Evolutionary conservation across 2,329 filamentous ascomycete genomes (phyloP).

Genomic region (Penicillium corylophilum): DNA sequence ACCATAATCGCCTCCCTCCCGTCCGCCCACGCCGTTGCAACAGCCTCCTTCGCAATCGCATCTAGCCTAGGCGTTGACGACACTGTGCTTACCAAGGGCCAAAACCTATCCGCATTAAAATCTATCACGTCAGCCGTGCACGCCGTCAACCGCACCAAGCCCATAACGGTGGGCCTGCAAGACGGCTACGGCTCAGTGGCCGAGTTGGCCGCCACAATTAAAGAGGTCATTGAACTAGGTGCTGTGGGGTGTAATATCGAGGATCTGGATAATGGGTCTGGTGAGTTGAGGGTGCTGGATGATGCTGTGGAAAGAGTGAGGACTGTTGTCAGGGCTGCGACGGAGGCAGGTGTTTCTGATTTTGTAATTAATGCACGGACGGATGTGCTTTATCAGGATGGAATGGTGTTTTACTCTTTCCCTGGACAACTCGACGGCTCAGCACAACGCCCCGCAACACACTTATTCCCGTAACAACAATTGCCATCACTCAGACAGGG

Average conservation of each 20-base stretch:
- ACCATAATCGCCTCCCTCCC: constrained; percentile 9
- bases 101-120: constrained; percentile 52
- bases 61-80: constrained; percentile 47
- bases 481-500: constrained; percentile 26
- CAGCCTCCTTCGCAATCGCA: constrained; percentile 54
- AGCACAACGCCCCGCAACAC: constrained; percentile 25
- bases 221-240: constrained; percentile 49
- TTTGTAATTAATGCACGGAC: constrained; percentile 61
- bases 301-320: constrained; percentile 52
- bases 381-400: constrained; percentile 48
- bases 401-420: constrained; percentile 20
- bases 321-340: constrained; percentile 30
- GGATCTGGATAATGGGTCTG: constrained; percentile 47
- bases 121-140: constrained; percentile 49
- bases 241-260: constrained; percentile 62
- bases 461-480: constrained; percentile 31
- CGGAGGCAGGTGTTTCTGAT: constrained; percentile 51
- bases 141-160: constrained; percentile 29
- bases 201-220: constrained; percentile 41
- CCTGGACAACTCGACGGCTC: neutral
- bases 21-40: constrained; percentile 46
- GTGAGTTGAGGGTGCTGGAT: constrained; percentile 40
- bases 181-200: constrained; percentile 58
- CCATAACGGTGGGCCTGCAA: constrained; percentile 58
- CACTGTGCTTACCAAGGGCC: constrained; percentile 50